Conservation (phyloP, 805 yeast genomes). For the Metschnikowia colocasiae region DNA sequence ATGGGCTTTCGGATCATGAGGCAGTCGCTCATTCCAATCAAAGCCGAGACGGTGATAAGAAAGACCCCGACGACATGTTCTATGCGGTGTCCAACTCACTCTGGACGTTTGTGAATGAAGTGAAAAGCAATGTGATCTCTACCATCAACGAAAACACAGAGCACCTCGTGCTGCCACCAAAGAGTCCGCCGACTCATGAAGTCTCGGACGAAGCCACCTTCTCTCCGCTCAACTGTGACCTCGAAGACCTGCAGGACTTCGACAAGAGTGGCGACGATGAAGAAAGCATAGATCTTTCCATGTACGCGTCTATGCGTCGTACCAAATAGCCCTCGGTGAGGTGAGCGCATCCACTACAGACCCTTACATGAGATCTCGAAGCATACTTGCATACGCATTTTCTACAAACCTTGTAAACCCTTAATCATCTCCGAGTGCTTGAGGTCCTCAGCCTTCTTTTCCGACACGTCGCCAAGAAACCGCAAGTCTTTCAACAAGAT, state of each 20-base stretch:
- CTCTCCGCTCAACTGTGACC: slow-evolving; percentile 2
- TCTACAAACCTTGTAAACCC: slow-evolving; percentile 35
- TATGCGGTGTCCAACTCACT: slow-evolving; percentile 40
- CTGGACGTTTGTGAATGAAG: slow-evolving; percentile 44
- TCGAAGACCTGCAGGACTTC: neutral
- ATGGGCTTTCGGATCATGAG: neutral
- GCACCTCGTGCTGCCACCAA: slow-evolving; percentile 1
- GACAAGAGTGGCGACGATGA: slow-evolving; percentile 17
- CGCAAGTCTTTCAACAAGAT: slow-evolving; percentile 53
- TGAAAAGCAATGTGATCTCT: slow-evolving; percentile 22
- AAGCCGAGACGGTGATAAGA: neutral
- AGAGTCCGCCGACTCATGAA: neutral
- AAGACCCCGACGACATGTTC: slow-evolving; percentile 32
- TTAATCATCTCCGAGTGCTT: slow-evolving; percentile 37
- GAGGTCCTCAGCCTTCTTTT: slow-evolving; percentile 27
- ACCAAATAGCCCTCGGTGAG: neutral
- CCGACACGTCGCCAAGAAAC: slow-evolving; percentile 33
- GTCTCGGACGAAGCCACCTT: neutral
- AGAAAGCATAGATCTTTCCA: slow-evolving; percentile 25
- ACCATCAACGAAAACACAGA: slow-evolving; percentile 8
- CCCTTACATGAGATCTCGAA: neutral
- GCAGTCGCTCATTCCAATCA: neutral
- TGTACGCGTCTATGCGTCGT: slow-evolving; percentile 21
- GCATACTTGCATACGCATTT: neutral
- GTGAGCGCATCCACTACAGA: neutral